Evolutionary conservation across 176 grass and related monocot genomes (phyloP).

Genomic region (Leersia perrieri): DNA sequence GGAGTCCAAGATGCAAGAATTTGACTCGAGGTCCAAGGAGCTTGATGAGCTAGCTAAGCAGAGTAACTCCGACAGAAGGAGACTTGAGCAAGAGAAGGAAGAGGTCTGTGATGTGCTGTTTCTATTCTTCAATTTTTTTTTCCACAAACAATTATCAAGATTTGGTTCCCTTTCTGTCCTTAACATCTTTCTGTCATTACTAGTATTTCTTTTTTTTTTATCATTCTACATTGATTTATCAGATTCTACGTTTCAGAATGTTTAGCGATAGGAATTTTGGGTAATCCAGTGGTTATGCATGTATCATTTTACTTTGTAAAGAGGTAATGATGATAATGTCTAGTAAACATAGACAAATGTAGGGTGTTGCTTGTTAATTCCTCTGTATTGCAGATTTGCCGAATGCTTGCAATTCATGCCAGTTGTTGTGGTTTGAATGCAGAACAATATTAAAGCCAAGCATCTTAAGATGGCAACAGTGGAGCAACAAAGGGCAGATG

Average conservation of each 20-base stretch:
- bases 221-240: background rate
- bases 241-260: background rate
- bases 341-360: background rate
- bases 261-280: background rate
- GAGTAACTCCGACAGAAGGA: conserved; percentile 55
- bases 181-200: background rate
- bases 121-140: background rate
- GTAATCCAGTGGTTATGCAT: background rate
- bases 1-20: conserved; percentile 27
- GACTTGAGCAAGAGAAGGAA: conserved; percentile 60
- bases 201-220: background rate
- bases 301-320: background rate
- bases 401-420: background rate
- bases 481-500: conserved; percentile 58
- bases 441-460: conserved; percentile 57
- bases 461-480: conserved; percentile 54
- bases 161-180: background rate
- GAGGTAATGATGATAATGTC: background rate
- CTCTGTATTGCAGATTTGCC: background rate
- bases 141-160: background rate
- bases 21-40: conserved; percentile 23
- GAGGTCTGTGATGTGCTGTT: conserved; percentile 43
- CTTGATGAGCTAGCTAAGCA: conserved; percentile 46
- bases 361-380: background rate
- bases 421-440: conserved; percentile 14